phyloP scores from a whole-genome alignment of 148 eudicot genomes.

The Cornus suecica region DNA sequence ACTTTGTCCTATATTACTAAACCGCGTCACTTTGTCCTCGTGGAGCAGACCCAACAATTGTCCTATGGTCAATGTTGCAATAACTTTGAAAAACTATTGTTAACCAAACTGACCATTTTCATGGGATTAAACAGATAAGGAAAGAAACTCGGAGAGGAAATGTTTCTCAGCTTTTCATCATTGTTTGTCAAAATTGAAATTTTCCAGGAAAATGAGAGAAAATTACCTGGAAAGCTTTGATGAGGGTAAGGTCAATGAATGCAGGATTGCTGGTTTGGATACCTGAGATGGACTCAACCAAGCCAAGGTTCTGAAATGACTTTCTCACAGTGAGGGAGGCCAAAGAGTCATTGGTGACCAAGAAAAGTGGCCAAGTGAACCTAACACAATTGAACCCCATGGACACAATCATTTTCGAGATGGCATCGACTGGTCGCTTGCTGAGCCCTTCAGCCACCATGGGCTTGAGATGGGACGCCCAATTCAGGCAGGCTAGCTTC shows the following conservation, averaged over 20 bases:
- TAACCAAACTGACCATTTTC: not conserved
- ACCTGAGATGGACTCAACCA: slow-evolving; percentile 45
- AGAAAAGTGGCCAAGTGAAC: slow-evolving; percentile 77
- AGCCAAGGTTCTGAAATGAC: slow-evolving; percentile 48
- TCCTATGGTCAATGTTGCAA: no score
- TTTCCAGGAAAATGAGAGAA: not conserved
- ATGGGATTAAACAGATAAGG: not conserved
- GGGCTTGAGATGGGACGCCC: slow-evolving; percentile 72
- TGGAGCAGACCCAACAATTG: no score
- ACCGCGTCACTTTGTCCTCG: no score
- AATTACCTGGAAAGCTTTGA: slow-evolving; percentile 69
- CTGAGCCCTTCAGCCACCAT: slow-evolving; percentile 79
- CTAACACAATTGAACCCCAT: slow-evolving; percentile 93
- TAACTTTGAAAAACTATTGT: no score
- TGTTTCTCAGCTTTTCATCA: not conserved
- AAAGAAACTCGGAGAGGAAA: not conserved
- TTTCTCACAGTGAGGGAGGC: slow-evolving; percentile 51
- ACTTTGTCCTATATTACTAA: no score
- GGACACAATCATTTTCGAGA: slow-evolving; percentile 37
- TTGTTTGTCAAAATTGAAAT: not conserved
- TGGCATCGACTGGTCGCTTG: slow-evolving; percentile 57
- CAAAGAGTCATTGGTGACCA: slow-evolving; percentile 56
- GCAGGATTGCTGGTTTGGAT: slow-evolving; percentile 64
- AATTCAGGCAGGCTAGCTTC: slow-evolving; percentile 82
- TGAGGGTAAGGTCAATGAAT: slow-evolving; percentile 60